phyloP scores from a whole-genome alignment of 2,329 filamentous ascomycete genomes.

The Xylariaceae sp. region DNA sequence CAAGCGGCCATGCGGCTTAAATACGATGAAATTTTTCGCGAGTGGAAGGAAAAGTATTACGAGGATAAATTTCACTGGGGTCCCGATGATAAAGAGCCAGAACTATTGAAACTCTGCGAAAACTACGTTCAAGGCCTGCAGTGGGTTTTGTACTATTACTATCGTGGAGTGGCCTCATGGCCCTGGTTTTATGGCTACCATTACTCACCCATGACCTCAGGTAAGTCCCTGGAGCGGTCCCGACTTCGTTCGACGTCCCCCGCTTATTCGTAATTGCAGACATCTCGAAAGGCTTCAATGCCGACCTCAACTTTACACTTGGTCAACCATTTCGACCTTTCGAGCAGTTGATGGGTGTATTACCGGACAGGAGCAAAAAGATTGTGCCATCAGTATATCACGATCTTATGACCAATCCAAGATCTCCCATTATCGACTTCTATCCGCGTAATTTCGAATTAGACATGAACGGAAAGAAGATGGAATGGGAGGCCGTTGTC shows the following conservation, averaged over 20 bases:
- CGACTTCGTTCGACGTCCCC: neutral
- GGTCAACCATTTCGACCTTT: conserved; percentile 94
- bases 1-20: conserved; percentile 74
- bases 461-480: conserved; percentile 99
- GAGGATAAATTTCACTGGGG: conserved; percentile 84
- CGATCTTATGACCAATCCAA: conserved; percentile 83
- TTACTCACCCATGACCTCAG: conserved; percentile 94
- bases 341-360: conserved; percentile 95
- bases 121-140: conserved; percentile 98
- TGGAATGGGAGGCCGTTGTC: conserved; percentile 99
- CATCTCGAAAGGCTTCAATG: conserved; percentile 80
- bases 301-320: conserved; percentile 85
- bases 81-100: conserved; percentile 66
- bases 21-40: conserved; percentile 83
- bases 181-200: conserved; percentile 98
- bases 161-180: conserved; percentile 94
- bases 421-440: conserved; percentile 95
- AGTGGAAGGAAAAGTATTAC: conserved; percentile 96
- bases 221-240: conserved; percentile 37
- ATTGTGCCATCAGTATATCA: conserved; percentile 88
- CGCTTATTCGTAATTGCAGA: conserved; percentile 46
- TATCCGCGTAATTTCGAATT: conserved; percentile 95
- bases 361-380: conserved; percentile 94
- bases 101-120: conserved; percentile 77
- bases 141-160: conserved; percentile 98